Base-by-base conservation (phyloP, 768 basidiomycete genomes). In the Auricularia sp. region DNA sequence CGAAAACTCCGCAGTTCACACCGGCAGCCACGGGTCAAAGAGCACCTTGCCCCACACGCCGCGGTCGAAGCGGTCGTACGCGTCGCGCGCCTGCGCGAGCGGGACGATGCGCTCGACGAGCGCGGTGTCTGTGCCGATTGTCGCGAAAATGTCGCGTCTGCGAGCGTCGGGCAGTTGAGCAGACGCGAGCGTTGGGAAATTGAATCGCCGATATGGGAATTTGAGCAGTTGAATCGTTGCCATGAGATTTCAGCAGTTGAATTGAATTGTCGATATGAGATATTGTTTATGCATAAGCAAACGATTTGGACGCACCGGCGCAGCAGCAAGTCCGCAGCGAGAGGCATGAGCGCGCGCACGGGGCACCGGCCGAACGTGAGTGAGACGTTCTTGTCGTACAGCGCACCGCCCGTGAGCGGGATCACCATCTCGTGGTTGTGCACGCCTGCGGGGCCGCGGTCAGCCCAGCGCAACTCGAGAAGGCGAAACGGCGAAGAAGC, bases 301-400 rank as follows among this genome's bases (percentile, higher is more conserved):
- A 47, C 1, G 62, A 3, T 12, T 14, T 1, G 23, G n/a, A n/a
- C 23, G 35, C 79, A n/a, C 77, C 76, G n/a, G 87, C 88, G 66
- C 92, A 87, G 1, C 36, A 93, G 74, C 35, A 92, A 72, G 68
- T 85, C 85, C 47, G 88, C 79, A 1, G 89, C 90, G 64, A 82
- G 73, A 10, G 87, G 86, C 68, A 91, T 85, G 82, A 91, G 84
- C 0, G 89, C 84, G 14, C 87, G 83, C 3, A 89, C 88, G 16
- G 89, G 90, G 68, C 90, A 91, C 8, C 90, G 83, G 8, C 91
- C 91, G 71, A 91, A 92, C 69, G 90, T 86, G 33, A 90, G 77
- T 0, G 87, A 88, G 6, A 90, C 80, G 72, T 91, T 92, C 75
- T 90, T 89, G 77, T 86, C 77, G 73, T 91, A 92, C 64, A 86